Percentiles rank a stretch among this genome's conserved stretches.
phyloP scores from a whole-genome alignment of 768 basidiomycete species.

The Mycena filopes region DNA sequence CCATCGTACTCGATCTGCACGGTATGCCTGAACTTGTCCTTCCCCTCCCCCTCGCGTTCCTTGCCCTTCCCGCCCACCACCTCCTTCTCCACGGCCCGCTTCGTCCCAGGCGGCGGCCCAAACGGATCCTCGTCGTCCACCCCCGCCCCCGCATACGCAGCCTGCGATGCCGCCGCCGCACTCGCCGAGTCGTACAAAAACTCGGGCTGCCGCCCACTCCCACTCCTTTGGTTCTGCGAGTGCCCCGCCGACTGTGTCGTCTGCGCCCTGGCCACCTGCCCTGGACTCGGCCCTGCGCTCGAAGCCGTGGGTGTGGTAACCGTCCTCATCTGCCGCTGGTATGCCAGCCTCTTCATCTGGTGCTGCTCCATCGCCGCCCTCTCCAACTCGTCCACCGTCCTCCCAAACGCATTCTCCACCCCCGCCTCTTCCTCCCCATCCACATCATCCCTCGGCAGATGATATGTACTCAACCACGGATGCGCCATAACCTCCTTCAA shows the following conservation, averaged over 20 bases:
- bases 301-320: slow-evolving; percentile 43
- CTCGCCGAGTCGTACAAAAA: slow-evolving; percentile 77
- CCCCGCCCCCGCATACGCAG: slow-evolving; percentile 31
- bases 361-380: slow-evolving; percentile 84
- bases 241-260: slow-evolving; percentile 48
- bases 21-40: slow-evolving; percentile 77
- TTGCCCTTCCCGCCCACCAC: slow-evolving; percentile 16
- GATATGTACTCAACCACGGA: slow-evolving; percentile 78
- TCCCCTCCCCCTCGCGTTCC: slow-evolving; percentile 22
- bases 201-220: slow-evolving; percentile 77
- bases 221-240: slow-evolving; percentile 55
- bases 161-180: slow-evolving; percentile 46
- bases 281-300: slow-evolving; percentile 40
- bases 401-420: slow-evolving; percentile 61
- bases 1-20: slow-evolving; percentile 96
- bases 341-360: slow-evolving; percentile 82
- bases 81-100: slow-evolving; percentile 24
- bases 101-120: slow-evolving; percentile 55
- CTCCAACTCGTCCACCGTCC: slow-evolving; percentile 83
- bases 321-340: slow-evolving; percentile 87
- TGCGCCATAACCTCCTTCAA: slow-evolving; percentile 87
- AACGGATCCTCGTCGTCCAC: slow-evolving; percentile 81
- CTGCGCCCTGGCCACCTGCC: slow-evolving; percentile 67
- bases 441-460: slow-evolving; percentile 51
- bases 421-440: slow-evolving; percentile 43